Base-by-base conservation (phyloP, 352 stramenopile species). In the Elongisporangium anandrum region DNA sequence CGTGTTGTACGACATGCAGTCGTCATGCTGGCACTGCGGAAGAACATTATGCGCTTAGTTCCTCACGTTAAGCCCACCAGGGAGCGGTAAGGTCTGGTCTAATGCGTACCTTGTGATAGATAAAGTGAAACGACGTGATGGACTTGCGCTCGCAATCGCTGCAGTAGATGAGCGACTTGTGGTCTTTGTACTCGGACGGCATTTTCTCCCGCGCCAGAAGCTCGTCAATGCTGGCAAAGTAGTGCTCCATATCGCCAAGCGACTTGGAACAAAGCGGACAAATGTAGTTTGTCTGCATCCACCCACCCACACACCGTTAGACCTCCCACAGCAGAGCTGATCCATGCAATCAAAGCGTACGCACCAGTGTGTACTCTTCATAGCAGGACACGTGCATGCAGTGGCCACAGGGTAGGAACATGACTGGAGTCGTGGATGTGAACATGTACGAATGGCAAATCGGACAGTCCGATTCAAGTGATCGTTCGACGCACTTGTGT, bases 331-430 rank as follows among this genome's bases (percentile, higher is more conserved):
- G 9, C 4, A 41, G 13, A 20, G 19, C 16, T 10, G 41, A 50
- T 21, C 41, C 6, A 47, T 3, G n/a, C 39, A 1, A 29, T 34
- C 10, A 10, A 47, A n/a, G 6, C 34, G 24, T 8, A 56, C 67
- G 50, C 69, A 90, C 79, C 61, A 92, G 70, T n/a, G 93, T 94
- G 64, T 98, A 98, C 66, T 96, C 81, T 62, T 94, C 88, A 64
- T 97, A 99, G 77, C 95, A 99, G 24, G 85, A 89, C 20, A 98
- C 75, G 72, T 99, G 95, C 95, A 99, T 98, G 57, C 97, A 97
- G 67, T 99, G 95, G 9, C 95, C 95, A 56, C 95, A 99, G 34
- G 92, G 90, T 12, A 98, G 77, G 62, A 96, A 96, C 81, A 96
- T 95, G 39, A 99, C 85, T 10, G 94, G 92, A 50, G 97, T 95